Evolutionary conservation across 2,329 filamentous ascomycete genomes (phyloP).

Genomic region (Diaporthe batatas): DNA sequence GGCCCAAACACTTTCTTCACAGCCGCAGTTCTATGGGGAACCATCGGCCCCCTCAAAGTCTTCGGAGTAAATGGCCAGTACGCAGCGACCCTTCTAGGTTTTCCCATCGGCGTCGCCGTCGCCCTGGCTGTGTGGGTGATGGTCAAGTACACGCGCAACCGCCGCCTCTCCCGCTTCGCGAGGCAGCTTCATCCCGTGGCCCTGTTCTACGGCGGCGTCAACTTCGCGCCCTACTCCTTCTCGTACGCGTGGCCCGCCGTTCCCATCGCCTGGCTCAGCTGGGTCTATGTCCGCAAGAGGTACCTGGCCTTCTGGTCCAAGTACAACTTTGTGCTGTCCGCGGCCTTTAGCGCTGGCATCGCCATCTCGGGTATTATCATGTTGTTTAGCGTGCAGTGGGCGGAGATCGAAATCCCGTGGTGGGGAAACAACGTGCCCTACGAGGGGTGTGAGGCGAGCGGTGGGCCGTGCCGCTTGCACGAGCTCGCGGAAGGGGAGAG

Average conservation of each 20-base stretch:
- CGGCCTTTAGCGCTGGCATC: slow-evolving; percentile 63
- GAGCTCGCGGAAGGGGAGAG: slow-evolving; percentile 30
- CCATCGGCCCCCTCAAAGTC: slow-evolving; percentile 64
- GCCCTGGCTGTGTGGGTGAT: slow-evolving; percentile 45
- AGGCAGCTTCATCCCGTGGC: slow-evolving; percentile 64
- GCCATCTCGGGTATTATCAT: slow-evolving; percentile 66
- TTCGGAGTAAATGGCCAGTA: slow-evolving; percentile 62
- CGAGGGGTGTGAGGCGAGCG: slow-evolving; percentile 14
- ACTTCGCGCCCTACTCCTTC: slow-evolving; percentile 65
- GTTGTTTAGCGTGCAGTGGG: slow-evolving; percentile 65
- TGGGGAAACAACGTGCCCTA: slow-evolving; percentile 58
- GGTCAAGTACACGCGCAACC: slow-evolving; percentile 36
- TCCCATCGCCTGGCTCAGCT: slow-evolving; percentile 61
- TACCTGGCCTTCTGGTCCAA: slow-evolving; percentile 64
- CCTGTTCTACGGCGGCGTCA: slow-evolving; percentile 60
- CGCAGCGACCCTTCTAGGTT: slow-evolving; percentile 61
- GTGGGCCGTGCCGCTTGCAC: slow-evolving; percentile 29
- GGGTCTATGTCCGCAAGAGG: slow-evolving; percentile 61
- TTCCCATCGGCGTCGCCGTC: slow-evolving; percentile 62
- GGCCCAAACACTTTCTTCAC: slow-evolving; percentile 69
- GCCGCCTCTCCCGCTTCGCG: slow-evolving; percentile 45
- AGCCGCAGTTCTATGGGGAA: slow-evolving; percentile 68
- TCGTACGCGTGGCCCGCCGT: slow-evolving; percentile 56
- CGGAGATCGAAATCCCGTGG: slow-evolving; percentile 59
- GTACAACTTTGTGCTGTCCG: slow-evolving; percentile 68